Conservation (phyloP, 805 yeast species). For the Cyberlindnera saturnus region DNA sequence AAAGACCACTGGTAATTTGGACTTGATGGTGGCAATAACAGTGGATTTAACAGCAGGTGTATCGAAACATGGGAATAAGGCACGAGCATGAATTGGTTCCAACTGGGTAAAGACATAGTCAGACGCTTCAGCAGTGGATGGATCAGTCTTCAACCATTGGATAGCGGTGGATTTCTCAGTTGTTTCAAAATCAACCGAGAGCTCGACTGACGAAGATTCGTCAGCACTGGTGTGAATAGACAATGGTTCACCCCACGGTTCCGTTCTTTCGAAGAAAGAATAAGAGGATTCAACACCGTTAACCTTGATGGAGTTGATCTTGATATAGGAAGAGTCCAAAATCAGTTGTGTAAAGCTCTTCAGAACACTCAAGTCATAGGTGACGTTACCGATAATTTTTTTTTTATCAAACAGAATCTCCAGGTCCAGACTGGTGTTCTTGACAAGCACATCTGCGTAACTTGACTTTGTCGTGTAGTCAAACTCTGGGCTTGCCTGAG, state of each 20-base stretch:
- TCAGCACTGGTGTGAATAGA: conserved; percentile 15
- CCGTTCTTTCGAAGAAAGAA: conserved; percentile 34
- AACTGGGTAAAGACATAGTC: conserved; percentile 71
- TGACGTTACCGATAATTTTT: conserved; percentile 50
- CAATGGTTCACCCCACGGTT: conserved; percentile 58
- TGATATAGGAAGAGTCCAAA: conserved; percentile 65
- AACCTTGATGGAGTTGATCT: conserved; percentile 38
- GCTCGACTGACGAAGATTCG: conserved; percentile 10
- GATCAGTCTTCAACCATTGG: conserved; percentile 69
- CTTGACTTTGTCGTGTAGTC: conserved; percentile 82
- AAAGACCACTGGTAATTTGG: conserved; percentile 65
- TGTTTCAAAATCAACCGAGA: conserved; percentile 55
- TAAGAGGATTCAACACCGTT: conserved; percentile 30
- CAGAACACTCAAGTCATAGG: conserved; percentile 35
- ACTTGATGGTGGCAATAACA: conserved; percentile 49
- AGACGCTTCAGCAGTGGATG: conserved; percentile 60
- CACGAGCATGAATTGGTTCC: conserved; percentile 87
- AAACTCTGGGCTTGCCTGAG: conserved; percentile 36
- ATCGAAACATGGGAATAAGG: conserved; percentile 85
- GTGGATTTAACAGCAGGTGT: conserved; percentile 80
- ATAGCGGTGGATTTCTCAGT: conserved; percentile 76
- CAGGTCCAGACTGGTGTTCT: conserved; percentile 46
- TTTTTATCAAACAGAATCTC: conserved; percentile 49
- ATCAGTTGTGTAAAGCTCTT: conserved; percentile 32
- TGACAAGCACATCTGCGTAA: conserved; percentile 47